Conservation (phyloP, 139 green algal species). For the Spirogloea muscicola region DNA sequence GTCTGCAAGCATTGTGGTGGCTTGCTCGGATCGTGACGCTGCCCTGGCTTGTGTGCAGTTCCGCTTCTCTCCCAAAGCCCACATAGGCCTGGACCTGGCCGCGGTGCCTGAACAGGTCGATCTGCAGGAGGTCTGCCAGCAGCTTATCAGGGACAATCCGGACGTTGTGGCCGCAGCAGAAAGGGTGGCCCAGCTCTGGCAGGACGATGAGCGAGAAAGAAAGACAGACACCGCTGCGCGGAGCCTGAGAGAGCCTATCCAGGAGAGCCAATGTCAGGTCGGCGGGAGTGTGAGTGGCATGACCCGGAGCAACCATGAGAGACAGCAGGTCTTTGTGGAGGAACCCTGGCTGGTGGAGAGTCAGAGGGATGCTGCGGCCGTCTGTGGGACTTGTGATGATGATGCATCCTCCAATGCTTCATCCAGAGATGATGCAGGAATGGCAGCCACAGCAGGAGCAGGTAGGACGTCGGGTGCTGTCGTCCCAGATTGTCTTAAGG, state of each 20-base stretch:
- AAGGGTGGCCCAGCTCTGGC: too few relatives aligned
- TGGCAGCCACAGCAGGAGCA: conserved; percentile 1
- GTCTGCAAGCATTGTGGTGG: too few relatives aligned
- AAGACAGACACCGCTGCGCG: too few relatives aligned
- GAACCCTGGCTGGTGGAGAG: too few relatives aligned
- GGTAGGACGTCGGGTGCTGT: neutral
- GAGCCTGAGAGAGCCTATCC: too few relatives aligned
- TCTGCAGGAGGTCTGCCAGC: conserved; percentile 19
- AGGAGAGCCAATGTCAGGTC: too few relatives aligned
- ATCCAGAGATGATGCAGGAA: conserved; percentile 1
- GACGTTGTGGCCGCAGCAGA: too few relatives aligned
- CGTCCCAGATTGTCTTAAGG: neutral
- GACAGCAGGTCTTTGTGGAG: too few relatives aligned
- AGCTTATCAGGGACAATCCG: conserved; percentile 13
- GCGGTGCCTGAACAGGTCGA: conserved; percentile 9
- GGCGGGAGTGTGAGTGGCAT: too few relatives aligned
- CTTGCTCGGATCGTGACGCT: too few relatives aligned
- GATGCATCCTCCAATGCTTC: neutral
- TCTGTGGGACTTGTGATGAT: neutral
- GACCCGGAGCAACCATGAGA: too few relatives aligned
- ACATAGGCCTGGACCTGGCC: conserved; percentile 48
- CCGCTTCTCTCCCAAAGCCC: conserved; percentile 53
- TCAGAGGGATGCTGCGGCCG: neutral
- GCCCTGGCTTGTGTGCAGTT: conserved; percentile 46
- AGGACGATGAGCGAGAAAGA: too few relatives aligned